Evolutionary conservation across 768 basidiomycete genomes (phyloP), one percentile per base, ranked within the genome.

Genomic region (Auricularia cornea): DNA sequence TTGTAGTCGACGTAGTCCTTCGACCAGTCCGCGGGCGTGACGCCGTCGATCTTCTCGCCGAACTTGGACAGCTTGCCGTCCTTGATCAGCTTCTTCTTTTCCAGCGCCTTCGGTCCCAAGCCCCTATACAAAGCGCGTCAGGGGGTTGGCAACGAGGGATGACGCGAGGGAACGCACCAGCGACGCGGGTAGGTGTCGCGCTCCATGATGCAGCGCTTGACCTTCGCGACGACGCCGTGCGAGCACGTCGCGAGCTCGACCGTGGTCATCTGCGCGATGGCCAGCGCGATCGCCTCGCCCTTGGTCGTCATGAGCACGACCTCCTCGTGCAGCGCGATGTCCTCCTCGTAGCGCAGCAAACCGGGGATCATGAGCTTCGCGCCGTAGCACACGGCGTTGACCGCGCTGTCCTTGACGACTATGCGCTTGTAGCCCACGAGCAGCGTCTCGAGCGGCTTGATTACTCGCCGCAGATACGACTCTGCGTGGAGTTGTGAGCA

Each of bases 281-380:
- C 95, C 48, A 97, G 83, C 26, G 94, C 94, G 71, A 96, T 96
- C 33, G 92, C 95, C 75, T 97, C 94, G 66, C 90, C 96, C 82
- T 98, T 98, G 41, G 96, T 98, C 59, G 96, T 98, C 94, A 98
- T 98, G 66, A 98, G 78, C 52, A 98, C 95, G 44, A 98, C 88
- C 75, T 98, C 96, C 75, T 98, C 96, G 72, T 96, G 85, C 61
- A 97, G 77, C 66, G 92, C 85, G 67, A 98, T 98, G 72, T 97
- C 96, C 40, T 87, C 85, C 74, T 98, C 94, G 74, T 98, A 99
- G 70, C 97, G 91, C 62, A 99, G 82, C 52, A 99, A 82, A 74
- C 97, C 97, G 67, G 97, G 97, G 69, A 99, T 94, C 97, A 99
- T 99, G 71, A 99, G 88, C 76, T 98, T 98, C 63, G 97, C 97